Percentiles rank a stretch among this genome's conserved stretches.
phyloP scores from a whole-genome alignment of 352 stramenopile genomes.

The Globisporangium uncinulatum region DNA sequence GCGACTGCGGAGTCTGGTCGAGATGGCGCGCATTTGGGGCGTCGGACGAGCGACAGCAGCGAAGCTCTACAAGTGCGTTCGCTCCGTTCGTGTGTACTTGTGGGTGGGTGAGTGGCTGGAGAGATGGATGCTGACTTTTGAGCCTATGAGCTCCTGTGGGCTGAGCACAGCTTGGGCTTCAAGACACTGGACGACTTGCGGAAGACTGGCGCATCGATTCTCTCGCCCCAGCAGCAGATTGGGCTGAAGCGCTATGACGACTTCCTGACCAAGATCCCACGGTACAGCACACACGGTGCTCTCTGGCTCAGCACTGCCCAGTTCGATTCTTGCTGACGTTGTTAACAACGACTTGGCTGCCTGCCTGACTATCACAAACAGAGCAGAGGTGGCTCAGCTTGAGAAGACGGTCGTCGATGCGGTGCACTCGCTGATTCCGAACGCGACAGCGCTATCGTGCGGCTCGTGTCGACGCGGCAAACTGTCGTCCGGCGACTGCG shows the following conservation, averaged over 20 bases:
- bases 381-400: slow-evolving; percentile 67
- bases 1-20: slow-evolving; percentile 45
- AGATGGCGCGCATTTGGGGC: slow-evolving; percentile 72
- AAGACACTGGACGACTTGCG: slow-evolving; percentile 54
- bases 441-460: slow-evolving; percentile 55
- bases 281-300: slow-evolving; percentile 10
- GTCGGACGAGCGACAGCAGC: slow-evolving; percentile 69
- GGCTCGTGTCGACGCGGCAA: slow-evolving; percentile 81
- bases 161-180: slow-evolving; percentile 35
- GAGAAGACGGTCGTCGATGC: slow-evolving; percentile 68
- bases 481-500: slow-evolving; percentile 59
- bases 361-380: too few relatives aligned
- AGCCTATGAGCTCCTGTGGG: neutral
- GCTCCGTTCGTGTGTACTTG: neutral
- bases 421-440: slow-evolving; percentile 56
- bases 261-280: slow-evolving; percentile 74
- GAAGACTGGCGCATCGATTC: slow-evolving; percentile 24
- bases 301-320: too few relatives aligned
- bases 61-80: slow-evolving; percentile 63
- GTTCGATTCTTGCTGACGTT: too few relatives aligned
- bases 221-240: slow-evolving; percentile 69
- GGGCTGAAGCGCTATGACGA: slow-evolving; percentile 78
- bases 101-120: too few relatives aligned
- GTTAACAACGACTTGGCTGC: too few relatives aligned
- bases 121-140: neutral